Base-by-base conservation (phyloP, 352 stramenopile genomes). In the Phytophthora hybrid region DNA sequence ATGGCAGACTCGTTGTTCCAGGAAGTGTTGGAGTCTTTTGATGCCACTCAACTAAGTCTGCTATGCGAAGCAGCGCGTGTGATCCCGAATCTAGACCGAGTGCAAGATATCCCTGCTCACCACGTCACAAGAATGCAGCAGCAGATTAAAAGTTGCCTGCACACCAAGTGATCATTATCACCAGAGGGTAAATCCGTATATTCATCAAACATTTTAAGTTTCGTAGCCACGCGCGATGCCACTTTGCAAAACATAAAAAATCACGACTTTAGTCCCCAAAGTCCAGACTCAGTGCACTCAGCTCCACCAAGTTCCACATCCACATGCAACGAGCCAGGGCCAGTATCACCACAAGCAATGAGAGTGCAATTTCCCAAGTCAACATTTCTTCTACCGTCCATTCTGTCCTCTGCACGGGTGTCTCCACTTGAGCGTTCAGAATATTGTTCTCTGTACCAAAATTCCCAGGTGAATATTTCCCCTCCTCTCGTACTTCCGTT, bases 61-160 rank as follows among this genome's bases (percentile, higher is more conserved):
- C 44, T 80, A 8, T 11, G 29, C 5, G 59, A 69, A 18, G 54
- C 58, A 54, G 10, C 19, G 1, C 39, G 41, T n/a, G 19, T 23
- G 37, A 9, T 64, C 8, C 10, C 23, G 16, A 34, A 37, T 14
- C 37, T 68, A 18, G 31, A 23, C 26, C 19, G n/a, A 19, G 31
- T 32, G 10, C 21, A 26, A 58, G 19, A 56, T 16, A 18, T 77
- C 41, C 29, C 67, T 26, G 16, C 11, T 23, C 29, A 69, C n/a
- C n/a, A n/a, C n/a, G n/a, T n/a, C n/a, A n/a, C n/a, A 54, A 61
- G 13, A 62, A 74, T 80, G 69, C 60, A 71, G 23, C 63, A 77
- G 9, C 73, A 80, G 46, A 68, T 80, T 21, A 37, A 71, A 31
- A 16, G 37, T 37, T 63, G 23, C 51, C 11, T 58, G n/a, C 19